Conservation (phyloP, 2,329 filamentous ascomycete genomes). For the Gnomoniopsis smithogilvyi region DNA sequence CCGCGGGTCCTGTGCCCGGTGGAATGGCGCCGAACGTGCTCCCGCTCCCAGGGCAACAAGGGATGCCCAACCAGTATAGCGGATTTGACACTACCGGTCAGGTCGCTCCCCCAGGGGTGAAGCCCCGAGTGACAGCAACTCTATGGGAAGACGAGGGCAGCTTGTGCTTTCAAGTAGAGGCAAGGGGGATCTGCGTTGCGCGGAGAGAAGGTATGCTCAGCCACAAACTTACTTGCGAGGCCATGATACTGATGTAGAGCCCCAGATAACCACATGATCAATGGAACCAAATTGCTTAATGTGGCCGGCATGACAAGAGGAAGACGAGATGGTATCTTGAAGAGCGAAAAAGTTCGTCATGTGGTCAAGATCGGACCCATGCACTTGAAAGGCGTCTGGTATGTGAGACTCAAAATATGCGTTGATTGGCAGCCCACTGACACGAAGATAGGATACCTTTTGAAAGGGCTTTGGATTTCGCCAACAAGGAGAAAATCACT, state of each 20-base stretch:
- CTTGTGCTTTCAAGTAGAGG: slow-evolving; percentile 96
- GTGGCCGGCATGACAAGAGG: slow-evolving; percentile 98
- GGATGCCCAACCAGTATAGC: slow-evolving; percentile 55
- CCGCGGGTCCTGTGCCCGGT: slow-evolving; percentile 65
- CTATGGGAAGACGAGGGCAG: slow-evolving; percentile 98
- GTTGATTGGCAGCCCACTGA: background rate
- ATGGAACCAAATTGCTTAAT: slow-evolving; percentile 94
- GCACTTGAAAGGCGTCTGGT: slow-evolving; percentile 98
- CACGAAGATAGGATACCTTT: slow-evolving; percentile 80
- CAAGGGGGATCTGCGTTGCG: slow-evolving; percentile 92
- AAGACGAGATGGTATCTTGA: slow-evolving; percentile 90
- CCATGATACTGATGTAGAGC: background rate
- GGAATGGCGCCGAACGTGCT: slow-evolving; percentile 68
- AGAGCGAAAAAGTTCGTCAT: slow-evolving; percentile 94
- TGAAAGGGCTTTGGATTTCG: slow-evolving; percentile 94
- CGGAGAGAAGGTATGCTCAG: slow-evolving; percentile 73
- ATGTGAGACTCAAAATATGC: slow-evolving; percentile 33
- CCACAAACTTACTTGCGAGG: background rate
- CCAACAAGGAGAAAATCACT: slow-evolving; percentile 99
- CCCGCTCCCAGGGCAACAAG: slow-evolving; percentile 61
- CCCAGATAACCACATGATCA: slow-evolving; percentile 97
- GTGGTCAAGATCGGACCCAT: slow-evolving; percentile 99
- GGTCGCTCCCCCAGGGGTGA: slow-evolving; percentile 87
- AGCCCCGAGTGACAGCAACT: slow-evolving; percentile 92
- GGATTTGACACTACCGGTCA: slow-evolving; percentile 85